Base-by-base conservation (phyloP, 73 alveolate species). In the Paramecium primaurelia region DNA sequence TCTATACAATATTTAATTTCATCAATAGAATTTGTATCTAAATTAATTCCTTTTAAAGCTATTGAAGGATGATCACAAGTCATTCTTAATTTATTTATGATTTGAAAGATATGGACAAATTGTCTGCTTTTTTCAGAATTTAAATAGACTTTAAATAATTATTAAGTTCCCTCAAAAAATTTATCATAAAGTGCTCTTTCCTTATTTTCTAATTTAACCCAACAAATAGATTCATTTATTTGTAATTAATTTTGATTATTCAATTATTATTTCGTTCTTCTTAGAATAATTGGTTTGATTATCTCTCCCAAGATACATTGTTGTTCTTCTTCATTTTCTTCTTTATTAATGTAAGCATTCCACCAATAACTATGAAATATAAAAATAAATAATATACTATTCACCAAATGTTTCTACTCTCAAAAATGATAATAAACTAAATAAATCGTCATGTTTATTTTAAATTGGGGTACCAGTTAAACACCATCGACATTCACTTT, bases 401-500 rank as follows among this genome's bases (percentile, higher is more conserved):
- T 87, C 93, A 34, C 93, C 93, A 37, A 87, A 40, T 26, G 84
- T 36, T 28, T 73, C 88, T 12, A 87, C 93, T 37, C 73, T 87
- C 9, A 87, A 37, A 28, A 87, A 87, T 8, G 60, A 64, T 42
- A 87, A 38, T 16, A 64, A 42, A 34, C 64, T 77, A 40, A 87
- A 87, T 42, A 87, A 22, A 64, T 87, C 93, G 8, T 87, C 93
- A 64, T 64, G 60, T 38, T 87, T 87, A 38, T 87, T 87, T 36
- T 87, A 87, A 10, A 87, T 42, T 25, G 93, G 93, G 68, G 93
- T 87, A 68, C 93, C 93, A 4, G 93, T 87, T 7, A 87, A 51
- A 36, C 88, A 87, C 93, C 93, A 87, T 87, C 88, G 20, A 26
- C 34, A 87, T 59, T 59, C 73, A 11, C 73, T 64, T 44, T 87